A percentile compares a stretch with the other conserved stretches of the same genome.
These are phyloP conservation scores for Spathaspora hagerdaliae DNA, from an alignment of 805 yeast species.

Conservation along the genomic window DNA sequence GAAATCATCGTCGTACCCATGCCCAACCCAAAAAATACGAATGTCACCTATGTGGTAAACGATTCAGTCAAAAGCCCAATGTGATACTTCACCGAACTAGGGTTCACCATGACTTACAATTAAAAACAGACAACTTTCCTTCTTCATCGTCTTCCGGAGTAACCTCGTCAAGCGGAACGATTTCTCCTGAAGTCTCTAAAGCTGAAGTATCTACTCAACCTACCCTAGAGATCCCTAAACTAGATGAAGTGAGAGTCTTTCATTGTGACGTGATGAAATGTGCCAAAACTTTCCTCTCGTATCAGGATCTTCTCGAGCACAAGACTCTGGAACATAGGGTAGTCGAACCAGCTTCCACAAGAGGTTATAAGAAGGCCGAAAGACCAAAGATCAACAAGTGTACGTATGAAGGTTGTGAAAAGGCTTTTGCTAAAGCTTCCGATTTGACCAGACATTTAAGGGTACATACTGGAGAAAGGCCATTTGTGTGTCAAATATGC, in stretches of 20 bases:
- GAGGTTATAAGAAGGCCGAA: neutral
- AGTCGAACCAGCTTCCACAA: neutral
- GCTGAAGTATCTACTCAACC: neutral
- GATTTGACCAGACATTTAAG: constrained; percentile 13
- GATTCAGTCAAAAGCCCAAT: constrained; percentile 10
- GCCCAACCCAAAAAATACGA: constrained; percentile 8
- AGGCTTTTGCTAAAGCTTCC: constrained; percentile 13
- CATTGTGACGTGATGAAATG: constrained; percentile 9
- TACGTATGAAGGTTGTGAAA: constrained; percentile 12
- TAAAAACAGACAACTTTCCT: neutral
- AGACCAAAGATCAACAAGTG: constrained; percentile 8
- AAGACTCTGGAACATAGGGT: constrained; percentile 2
- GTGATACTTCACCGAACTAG: constrained; percentile 8
- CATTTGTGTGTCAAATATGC: constrained; percentile 13
- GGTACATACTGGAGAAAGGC: constrained; percentile 16
- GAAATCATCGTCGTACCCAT: constrained; percentile 10
- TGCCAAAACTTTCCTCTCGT: constrained; percentile 7
- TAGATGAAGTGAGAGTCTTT: constrained; percentile 9
- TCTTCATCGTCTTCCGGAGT: neutral
- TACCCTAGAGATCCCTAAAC: constrained; percentile 2
- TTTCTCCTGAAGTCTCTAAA: neutral
- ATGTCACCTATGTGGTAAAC: constrained; percentile 10
- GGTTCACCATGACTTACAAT: constrained; percentile 10
- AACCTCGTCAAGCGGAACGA: neutral
- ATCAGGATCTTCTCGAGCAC: constrained; percentile 7